Evolutionary conservation across 2,329 filamentous ascomycete species (phyloP).

Genomic region (Colletotrichum noveboracense): DNA sequence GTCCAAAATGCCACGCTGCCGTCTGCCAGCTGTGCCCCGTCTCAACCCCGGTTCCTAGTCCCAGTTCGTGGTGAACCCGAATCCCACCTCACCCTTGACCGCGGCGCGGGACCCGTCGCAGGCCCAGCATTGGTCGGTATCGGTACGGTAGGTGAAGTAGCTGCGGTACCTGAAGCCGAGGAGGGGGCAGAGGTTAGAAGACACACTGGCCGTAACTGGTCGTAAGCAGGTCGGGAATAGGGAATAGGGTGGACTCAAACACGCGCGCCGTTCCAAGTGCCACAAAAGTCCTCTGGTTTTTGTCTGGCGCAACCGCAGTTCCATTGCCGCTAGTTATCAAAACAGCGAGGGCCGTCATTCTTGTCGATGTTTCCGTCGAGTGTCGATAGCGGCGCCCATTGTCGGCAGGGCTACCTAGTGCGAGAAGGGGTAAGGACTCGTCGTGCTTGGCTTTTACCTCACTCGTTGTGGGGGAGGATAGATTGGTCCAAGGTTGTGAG

Average conservation of each 20-base stretch:
- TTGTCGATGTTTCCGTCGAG: not conserved
- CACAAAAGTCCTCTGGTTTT: not conserved
- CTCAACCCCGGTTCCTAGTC: not conserved
- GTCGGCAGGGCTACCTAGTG: not conserved
- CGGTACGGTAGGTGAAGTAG: not conserved
- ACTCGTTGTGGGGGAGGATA: not conserved
- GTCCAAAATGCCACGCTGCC: slow-evolving; percentile 7
- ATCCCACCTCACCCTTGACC: not conserved
- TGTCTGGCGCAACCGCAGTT: not conserved
- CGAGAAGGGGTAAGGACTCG: not conserved
- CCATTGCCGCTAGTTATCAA: not conserved
- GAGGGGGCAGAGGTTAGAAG: not conserved
- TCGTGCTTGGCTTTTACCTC: not conserved
- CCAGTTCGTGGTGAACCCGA: not conserved
- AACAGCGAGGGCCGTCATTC: not conserved
- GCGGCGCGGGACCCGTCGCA: not conserved
- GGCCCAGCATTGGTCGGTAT: not conserved
- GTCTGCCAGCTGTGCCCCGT: not conserved
- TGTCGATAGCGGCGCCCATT: not conserved
- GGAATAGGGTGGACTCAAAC: not conserved
- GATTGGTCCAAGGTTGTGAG: not conserved
- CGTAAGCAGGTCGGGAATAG: not conserved
- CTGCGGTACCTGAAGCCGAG: not conserved
- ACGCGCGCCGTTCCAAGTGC: not conserved
- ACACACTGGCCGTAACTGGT: not conserved